Base-by-base conservation (phyloP, 176 grass and related monocot species). In the Tuctoria greenei region DNA sequence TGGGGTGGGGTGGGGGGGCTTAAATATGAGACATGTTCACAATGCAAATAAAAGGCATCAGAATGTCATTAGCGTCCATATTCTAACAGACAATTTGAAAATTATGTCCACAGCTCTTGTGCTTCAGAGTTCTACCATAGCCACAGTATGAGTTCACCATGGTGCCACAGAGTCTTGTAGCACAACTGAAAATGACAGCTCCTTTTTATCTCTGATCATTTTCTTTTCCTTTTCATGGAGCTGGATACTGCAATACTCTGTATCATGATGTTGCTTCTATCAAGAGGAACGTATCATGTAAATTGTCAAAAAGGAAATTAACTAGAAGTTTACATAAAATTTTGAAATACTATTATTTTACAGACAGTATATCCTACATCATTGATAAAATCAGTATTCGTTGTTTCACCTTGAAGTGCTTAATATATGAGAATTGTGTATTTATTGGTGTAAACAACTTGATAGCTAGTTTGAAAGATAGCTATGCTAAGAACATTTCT, bases 141-240 rank as follows among this genome's bases (percentile, higher is more conserved):
- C 50, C 61, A 17, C 46, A 25, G 26, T 78, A 34, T 65, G 31
- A 83, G 63, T 69, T 69, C 62, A 52, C 4, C 18, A 69, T 42
- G 23, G 55, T 77, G 31, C 51, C 24, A 60, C 82, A 59, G 45
- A 65, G 42, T 60, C 61, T 60, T 73, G 42, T 62, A 79, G 37
- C 34, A 79, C 35, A 74, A 49, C 63, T 88, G 86, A 88, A 83
- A 83, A 69, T 67, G 69, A 79, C 69, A 57, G 15, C 63, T 67
- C 55, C 69, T 88, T 88, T 79, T 74, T 84, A 64, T 79, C 54
- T 46, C 12, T 79, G 61, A 64, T 46, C 37, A 26, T 69, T 3
- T 31, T 31, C 71, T 23, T 69, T 55, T 17, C 23, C 57, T 71
- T 88, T 88, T 35, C 31, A 61, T 82, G 74, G 61, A 38, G 44